phyloP scores from a whole-genome alignment of 208 protist species.

The Trypanosoma lewisi region DNA sequence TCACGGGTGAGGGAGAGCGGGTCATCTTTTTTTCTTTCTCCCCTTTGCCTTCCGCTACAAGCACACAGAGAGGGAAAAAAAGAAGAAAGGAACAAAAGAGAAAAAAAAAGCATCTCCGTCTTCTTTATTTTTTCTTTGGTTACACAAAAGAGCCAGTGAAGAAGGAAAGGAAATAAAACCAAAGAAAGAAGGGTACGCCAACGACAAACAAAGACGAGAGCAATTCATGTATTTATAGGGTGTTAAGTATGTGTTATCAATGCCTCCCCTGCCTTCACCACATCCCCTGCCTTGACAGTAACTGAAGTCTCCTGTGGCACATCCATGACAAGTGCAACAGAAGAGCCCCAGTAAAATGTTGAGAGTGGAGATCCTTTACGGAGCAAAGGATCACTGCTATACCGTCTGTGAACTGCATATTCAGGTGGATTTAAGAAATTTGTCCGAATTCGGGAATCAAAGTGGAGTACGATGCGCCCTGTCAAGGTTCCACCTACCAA shows the following conservation, averaged over 20 bases:
- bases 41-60: not conserved
- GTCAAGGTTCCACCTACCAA: constrained; percentile 79
- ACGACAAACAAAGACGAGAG: constrained; percentile 1
- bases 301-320: constrained; percentile 47
- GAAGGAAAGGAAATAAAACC: constrained; percentile 7
- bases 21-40: constrained; percentile 6
- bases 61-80: not conserved
- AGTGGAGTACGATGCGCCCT: constrained; percentile 56
- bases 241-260: constrained; percentile 39
- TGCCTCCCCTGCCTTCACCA: constrained; percentile 65
- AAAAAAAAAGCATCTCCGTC: not conserved
- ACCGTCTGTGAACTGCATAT: constrained; percentile 65
- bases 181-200: constrained; percentile 1
- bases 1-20: not conserved
- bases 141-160: not conserved
- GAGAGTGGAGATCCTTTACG: constrained; percentile 42
- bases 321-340: constrained; percentile 80
- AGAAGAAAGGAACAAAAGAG: constrained; percentile 1
- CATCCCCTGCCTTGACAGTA: constrained; percentile 38
- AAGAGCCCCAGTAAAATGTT: constrained; percentile 84
- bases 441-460: constrained; percentile 71
- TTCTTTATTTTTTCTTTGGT: not conserved
- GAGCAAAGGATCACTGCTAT: constrained; percentile 36
- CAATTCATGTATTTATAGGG: constrained; percentile 5
- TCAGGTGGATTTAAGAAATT: constrained; percentile 81